Percentiles rank a stretch among this genome's conserved stretches.
These are phyloP conservation scores for Gracilaria caudata DNA, from an alignment of 23 red algal species.

Conservation along the genomic window DNA sequence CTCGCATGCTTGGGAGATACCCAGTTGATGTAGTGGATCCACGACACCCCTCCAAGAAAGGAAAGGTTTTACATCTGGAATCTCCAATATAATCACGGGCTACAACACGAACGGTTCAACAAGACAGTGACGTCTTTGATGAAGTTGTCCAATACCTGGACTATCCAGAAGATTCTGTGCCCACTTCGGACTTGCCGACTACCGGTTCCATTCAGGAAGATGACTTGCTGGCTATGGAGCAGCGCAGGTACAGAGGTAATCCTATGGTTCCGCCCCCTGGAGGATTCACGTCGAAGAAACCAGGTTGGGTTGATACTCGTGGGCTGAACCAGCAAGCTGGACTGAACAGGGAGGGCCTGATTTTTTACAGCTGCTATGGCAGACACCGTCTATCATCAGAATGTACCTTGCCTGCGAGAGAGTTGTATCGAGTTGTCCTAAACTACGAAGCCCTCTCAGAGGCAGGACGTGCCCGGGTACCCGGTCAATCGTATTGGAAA, in stretches of 20 bases:
- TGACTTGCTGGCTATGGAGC: slow-evolving; percentile 17
- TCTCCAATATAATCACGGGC: background rate
- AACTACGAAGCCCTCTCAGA: too few relatives aligned
- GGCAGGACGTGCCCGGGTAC: too few relatives aligned
- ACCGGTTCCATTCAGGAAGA: background rate
- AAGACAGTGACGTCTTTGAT: background rate
- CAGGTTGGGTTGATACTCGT: slow-evolving; percentile 7
- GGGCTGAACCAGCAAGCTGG: background rate
- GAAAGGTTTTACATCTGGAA: background rate
- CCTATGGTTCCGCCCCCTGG: background rate
- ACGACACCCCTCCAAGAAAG: background rate
- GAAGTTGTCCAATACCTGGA: background rate
- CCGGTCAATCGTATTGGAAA: too few relatives aligned
- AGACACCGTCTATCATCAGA: too few relatives aligned
- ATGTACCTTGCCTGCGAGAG: too few relatives aligned
- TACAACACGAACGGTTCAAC: background rate
- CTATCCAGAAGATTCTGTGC: background rate
- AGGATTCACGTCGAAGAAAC: slow-evolving; percentile 1
- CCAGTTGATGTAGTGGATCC: background rate
- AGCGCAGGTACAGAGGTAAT: background rate
- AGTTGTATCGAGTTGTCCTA: too few relatives aligned
- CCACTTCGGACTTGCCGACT: background rate
- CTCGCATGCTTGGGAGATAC: background rate
- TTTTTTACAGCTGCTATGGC: too few relatives aligned
- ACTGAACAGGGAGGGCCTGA: background rate